Conservation (phyloP, 192 early-diverging fungal species). For the Podila horticola region DNA sequence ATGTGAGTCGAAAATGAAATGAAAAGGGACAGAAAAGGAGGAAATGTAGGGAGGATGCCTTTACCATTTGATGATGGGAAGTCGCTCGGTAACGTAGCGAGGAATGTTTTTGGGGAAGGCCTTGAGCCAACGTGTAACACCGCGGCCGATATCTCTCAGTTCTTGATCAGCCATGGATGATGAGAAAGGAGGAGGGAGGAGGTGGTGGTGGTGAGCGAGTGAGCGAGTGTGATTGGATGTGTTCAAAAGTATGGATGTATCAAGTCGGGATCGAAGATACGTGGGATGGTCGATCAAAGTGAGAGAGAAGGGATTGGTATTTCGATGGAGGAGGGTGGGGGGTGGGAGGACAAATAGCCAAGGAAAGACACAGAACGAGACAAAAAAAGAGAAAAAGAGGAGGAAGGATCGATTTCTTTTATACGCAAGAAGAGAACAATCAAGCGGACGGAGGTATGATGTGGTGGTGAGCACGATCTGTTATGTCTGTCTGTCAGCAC, state of each 20-base stretch:
- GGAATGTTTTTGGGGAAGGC: constrained; percentile 41
- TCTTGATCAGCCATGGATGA: constrained; percentile 39
- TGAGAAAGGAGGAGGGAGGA: not conserved
- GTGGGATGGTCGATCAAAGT: too few relatives aligned
- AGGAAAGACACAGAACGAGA: not conserved
- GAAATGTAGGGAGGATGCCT: not conserved
- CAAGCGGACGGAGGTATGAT: too few relatives aligned
- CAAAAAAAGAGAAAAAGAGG: constrained; percentile 9
- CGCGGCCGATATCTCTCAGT: constrained; percentile 26
- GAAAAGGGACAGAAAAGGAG: not conserved
- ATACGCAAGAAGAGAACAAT: not conserved
- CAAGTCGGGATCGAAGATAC: not conserved
- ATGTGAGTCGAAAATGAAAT: not conserved
- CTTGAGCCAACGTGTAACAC: constrained; percentile 35
- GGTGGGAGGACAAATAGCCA: constrained; percentile 13
- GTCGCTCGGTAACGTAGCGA: constrained; percentile 38
- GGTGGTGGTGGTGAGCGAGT: not conserved
- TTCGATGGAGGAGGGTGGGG: not conserved
- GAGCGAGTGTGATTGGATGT: not conserved
- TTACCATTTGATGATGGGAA: constrained; percentile 54
- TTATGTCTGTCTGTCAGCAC: not conserved
- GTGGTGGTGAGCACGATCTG: not conserved
- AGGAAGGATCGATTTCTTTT: constrained; percentile 11
- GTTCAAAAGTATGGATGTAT: constrained; percentile 2
- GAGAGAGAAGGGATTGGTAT: not conserved